phyloP scores from a whole-genome alignment of 164 flowering plant species.

The Magnolia changhungtana region DNA sequence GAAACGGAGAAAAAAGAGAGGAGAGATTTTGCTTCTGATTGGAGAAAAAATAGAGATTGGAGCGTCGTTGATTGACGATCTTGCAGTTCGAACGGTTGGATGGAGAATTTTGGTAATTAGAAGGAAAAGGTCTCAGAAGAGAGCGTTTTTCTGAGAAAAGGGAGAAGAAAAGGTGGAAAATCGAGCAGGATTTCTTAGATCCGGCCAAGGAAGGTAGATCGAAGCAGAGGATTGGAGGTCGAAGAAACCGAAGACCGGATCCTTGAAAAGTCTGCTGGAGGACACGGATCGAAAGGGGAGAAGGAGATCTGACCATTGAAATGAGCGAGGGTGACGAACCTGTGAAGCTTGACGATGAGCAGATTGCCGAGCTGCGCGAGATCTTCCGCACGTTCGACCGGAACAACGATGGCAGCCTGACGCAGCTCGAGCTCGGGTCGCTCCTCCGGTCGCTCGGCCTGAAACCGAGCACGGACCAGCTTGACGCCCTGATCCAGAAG shows the following conservation, averaged over 20 bases:
- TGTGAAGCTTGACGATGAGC: slow-evolving; percentile 68
- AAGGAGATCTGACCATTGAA: neutral
- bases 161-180: neutral
- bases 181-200: neutral
- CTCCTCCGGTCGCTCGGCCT: slow-evolving; percentile 73
- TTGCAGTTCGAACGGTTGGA: neutral
- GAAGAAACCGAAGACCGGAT: neutral
- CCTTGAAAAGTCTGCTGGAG: neutral
- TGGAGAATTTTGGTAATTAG: neutral
- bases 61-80: neutral
- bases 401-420: slow-evolving; percentile 84
- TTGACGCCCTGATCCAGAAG: slow-evolving; percentile 59
- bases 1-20: neutral
- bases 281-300: neutral
- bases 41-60: neutral
- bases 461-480: slow-evolving; percentile 69
- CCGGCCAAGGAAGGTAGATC: neutral
- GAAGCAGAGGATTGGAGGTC: neutral
- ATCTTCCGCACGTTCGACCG: slow-evolving; percentile 81
- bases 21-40: neutral
- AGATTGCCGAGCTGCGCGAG: slow-evolving; percentile 68
- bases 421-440: slow-evolving; percentile 83
- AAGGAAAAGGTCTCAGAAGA: neutral
- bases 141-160: too few relatives aligned
- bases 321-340: neutral